A percentile compares a stretch with the other conserved stretches of the same genome.
phyloP scores from a whole-genome alignment of 164 flowering plant genomes.

The Tetrastigma voinierianum region DNA sequence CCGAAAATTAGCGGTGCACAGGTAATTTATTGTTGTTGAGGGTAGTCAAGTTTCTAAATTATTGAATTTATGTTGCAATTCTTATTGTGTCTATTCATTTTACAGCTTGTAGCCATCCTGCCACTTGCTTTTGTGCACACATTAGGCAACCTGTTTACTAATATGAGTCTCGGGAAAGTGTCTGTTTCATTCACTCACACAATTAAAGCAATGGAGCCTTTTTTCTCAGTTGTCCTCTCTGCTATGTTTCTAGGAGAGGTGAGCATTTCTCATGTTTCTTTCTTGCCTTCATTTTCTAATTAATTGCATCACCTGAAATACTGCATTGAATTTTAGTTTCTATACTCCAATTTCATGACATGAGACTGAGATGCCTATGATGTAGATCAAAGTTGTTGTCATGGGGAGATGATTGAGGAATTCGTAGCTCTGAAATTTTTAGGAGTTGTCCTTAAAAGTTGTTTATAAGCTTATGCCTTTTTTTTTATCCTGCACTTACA shows the following conservation, averaged over 20 bases:
- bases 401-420: background rate
- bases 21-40: slow-evolving; percentile 29
- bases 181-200: slow-evolving; percentile 98
- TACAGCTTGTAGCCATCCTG: slow-evolving; percentile 71
- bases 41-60: background rate
- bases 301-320: slow-evolving; percentile 1
- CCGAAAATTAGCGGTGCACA: slow-evolving; percentile 63
- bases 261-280: slow-evolving; percentile 1
- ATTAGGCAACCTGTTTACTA: slow-evolving; percentile 90
- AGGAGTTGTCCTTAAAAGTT: background rate
- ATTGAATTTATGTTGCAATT: background rate
- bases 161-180: slow-evolving; percentile 99
- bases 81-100: slow-evolving; percentile 7
- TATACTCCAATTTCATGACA: background rate
- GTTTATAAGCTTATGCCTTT: background rate
- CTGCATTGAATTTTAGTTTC: background rate
- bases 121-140: slow-evolving; percentile 92
- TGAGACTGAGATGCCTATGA: background rate
- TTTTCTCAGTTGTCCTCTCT: slow-evolving; percentile 93
- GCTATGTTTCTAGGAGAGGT: slow-evolving; percentile 99
- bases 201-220: slow-evolving; percentile 97
- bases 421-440: background rate
- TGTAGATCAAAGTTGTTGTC: background rate
- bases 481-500: slow-evolving; percentile 21
- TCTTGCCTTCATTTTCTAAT: background rate